Percentiles rank a stretch among this genome's conserved stretches.
phyloP scores from a whole-genome alignment of 345 rosid genomes.

The Orychophragmus violaceus region DNA sequence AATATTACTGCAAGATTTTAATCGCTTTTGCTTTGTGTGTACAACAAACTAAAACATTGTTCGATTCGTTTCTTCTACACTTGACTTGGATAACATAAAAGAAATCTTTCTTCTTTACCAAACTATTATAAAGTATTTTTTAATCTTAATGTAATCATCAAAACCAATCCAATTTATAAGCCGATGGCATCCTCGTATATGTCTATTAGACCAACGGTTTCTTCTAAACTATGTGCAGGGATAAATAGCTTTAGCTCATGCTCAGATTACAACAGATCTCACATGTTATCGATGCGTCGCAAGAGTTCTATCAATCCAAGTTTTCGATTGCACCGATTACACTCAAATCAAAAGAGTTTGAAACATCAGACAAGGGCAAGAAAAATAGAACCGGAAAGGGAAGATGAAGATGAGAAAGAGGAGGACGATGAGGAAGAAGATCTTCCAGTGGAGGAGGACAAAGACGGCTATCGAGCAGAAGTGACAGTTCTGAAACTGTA shows the following conservation, averaged over 20 bases:
- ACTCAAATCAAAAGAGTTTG: neutral
- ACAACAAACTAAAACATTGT: neutral
- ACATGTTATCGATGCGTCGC: neutral
- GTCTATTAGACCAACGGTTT: neutral
- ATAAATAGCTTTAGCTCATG: neutral
- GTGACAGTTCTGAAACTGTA: constrained; percentile 60
- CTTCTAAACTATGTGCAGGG: neutral
- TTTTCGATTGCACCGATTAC: neutral
- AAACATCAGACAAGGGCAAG: constrained; percentile 6
- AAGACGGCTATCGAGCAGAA: constrained; percentile 26
- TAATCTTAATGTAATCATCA: neutral
- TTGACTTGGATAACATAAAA: neutral
- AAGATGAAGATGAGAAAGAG: neutral
- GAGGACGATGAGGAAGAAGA: constrained; percentile 21
- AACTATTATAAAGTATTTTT: neutral
- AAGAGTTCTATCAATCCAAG: neutral
- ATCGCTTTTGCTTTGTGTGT: constrained; percentile 24
- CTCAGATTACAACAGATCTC: neutral
- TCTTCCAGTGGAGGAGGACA: neutral
- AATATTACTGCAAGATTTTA: neutral
- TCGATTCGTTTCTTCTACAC: constrained; percentile 26
- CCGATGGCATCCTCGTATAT: constrained; percentile 13
- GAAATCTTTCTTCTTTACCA: neutral
- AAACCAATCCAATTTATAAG: neutral
- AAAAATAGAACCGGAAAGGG: neutral